Conservation (phyloP, 371 early-diverging fungal species). For the Coemansia sp. region DNA sequence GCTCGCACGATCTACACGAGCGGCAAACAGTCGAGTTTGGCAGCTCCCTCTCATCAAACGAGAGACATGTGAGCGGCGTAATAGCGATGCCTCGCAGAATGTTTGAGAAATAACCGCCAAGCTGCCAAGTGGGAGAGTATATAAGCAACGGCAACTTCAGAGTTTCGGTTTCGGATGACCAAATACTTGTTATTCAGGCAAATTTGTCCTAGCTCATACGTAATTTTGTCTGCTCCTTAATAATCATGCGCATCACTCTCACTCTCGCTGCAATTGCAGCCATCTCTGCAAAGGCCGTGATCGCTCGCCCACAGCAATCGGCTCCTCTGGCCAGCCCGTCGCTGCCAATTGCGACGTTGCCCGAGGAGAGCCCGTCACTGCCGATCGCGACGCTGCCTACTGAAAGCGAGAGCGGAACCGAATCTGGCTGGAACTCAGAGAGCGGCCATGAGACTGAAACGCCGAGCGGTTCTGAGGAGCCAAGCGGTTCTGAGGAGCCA, state of each 20-base stretch:
- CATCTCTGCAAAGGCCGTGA: conserved; percentile 19
- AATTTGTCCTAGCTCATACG: not conserved
- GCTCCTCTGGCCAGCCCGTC: not conserved
- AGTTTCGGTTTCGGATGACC: not conserved
- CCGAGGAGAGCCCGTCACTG: not conserved
- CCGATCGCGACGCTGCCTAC: conserved; percentile 3
- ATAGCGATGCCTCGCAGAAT: too few species aligned
- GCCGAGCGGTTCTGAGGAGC: not conserved
- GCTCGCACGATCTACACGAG: conserved; percentile 2
- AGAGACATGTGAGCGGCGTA: conserved; percentile 1
- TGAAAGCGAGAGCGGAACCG: not conserved
- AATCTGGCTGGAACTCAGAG: too few species aligned
- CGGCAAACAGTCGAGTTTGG: not conserved
- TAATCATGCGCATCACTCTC: conserved; percentile 25
- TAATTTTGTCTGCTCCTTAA: not conserved
- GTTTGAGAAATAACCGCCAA: not conserved
- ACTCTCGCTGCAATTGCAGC: conserved; percentile 27
- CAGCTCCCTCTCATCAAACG: not conserved
- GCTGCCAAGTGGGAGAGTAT: not conserved
- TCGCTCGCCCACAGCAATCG: not conserved
- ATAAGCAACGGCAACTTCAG: conserved; percentile 7
- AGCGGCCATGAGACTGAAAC: not conserved
- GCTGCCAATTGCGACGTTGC: not conserved
- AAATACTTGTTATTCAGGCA: conserved; percentile 9
- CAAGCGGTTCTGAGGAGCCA: not conserved